Evolutionary conservation across 208 protist genomes (phyloP).

Genomic region (Acanthamoeba quina): DNA sequence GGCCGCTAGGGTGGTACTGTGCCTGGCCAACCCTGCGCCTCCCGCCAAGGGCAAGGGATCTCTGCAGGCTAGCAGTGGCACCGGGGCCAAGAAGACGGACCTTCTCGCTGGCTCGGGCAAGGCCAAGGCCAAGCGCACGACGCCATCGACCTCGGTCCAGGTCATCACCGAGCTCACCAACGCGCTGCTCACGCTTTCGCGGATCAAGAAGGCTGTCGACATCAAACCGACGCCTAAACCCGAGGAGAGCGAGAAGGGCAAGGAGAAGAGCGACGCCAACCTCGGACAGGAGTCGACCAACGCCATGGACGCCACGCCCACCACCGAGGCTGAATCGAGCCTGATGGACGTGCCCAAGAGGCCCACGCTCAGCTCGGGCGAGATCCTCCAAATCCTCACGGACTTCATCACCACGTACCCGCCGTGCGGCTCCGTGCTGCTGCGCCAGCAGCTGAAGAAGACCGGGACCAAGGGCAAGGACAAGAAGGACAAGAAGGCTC

Average conservation of each 20-base stretch:
- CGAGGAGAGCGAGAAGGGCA: constrained; percentile 9
- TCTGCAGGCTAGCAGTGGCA: background rate
- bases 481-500: constrained; percentile 60
- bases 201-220: constrained; percentile 42
- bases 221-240: background rate
- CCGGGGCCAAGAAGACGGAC: background rate
- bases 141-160: constrained; percentile 29
- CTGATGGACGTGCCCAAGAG: background rate
- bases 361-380: constrained; percentile 53
- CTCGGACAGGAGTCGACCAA: background rate
- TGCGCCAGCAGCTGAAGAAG: constrained; percentile 62
- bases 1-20: background rate
- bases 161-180: constrained; percentile 71
- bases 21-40: background rate
- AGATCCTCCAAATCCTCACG: constrained; percentile 63
- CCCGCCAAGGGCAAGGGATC: background rate
- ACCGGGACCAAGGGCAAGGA: constrained; percentile 10
- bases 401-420: constrained; percentile 60
- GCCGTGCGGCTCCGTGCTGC: constrained; percentile 49
- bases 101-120: background rate
- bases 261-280: constrained; percentile 9
- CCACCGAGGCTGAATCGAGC: background rate
- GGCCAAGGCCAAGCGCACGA: constrained; percentile 54
- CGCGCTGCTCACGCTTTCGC: constrained; percentile 50
- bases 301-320: background rate